Percentiles rank a stretch among this genome's conserved stretches.
These are phyloP conservation scores for Ciborinia camelliae DNA, from an alignment of 2,329 filamentous ascomycete genomes.

Conservation along the genomic window DNA sequence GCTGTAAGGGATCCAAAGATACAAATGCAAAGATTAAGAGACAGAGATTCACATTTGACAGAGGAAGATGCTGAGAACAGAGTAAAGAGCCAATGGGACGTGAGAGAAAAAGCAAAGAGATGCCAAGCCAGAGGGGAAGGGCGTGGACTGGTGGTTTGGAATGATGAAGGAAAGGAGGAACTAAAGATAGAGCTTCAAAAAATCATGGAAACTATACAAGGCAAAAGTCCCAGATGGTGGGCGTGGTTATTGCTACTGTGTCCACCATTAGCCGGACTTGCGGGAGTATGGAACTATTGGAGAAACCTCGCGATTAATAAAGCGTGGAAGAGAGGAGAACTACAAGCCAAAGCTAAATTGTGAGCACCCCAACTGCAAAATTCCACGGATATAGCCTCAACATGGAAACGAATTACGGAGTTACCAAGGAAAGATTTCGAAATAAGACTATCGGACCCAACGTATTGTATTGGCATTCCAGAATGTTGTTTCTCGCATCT, in stretches of 20 bases:
- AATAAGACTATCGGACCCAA: neutral
- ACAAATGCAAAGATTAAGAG: slow-evolving; percentile 76
- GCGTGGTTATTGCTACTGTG: slow-evolving; percentile 64
- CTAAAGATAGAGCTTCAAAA: slow-evolving; percentile 63
- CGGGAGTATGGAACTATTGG: slow-evolving; percentile 69
- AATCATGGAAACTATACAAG: slow-evolving; percentile 62
- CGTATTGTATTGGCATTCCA: neutral
- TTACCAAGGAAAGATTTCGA: neutral
- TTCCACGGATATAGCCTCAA: neutral
- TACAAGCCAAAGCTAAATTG: slow-evolving; percentile 57
- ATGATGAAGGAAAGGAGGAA: slow-evolving; percentile 72
- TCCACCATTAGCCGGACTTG: slow-evolving; percentile 69
- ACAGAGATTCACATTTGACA: slow-evolving; percentile 72
- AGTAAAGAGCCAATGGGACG: slow-evolving; percentile 81
- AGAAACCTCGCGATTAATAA: slow-evolving; percentile 67
- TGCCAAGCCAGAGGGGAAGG: slow-evolving; percentile 62
- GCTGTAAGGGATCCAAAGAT: slow-evolving; percentile 74
- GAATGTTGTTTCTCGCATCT: neutral
- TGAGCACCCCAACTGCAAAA: slow-evolving; percentile 32
- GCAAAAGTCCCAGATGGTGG: slow-evolving; percentile 60
- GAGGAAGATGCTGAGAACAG: slow-evolving; percentile 85
- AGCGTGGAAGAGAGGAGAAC: slow-evolving; percentile 62
- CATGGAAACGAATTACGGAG: neutral
- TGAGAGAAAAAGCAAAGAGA: slow-evolving; percentile 75
- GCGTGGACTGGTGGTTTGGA: slow-evolving; percentile 82